Conservation (phyloP, 2,329 filamentous ascomycete species). For the Ceratocystis destructans region DNA sequence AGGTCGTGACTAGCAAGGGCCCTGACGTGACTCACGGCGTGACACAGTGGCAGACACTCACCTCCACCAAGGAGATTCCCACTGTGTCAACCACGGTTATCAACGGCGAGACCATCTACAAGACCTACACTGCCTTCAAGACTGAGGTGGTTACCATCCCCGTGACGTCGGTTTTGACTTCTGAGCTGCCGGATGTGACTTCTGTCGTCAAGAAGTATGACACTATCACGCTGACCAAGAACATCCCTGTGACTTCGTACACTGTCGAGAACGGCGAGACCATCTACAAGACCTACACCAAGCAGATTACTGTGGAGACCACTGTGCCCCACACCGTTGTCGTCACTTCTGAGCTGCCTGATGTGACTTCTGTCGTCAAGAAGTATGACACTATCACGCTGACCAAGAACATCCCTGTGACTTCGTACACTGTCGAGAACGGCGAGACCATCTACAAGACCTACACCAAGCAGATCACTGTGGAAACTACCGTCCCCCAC, state of each 20-base stretch:
- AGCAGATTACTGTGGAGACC: conserved; percentile 6
- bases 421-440: conserved; percentile 1
- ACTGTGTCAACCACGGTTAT: conserved; percentile 8
- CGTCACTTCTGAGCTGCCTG: conserved; percentile 11
- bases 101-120: conserved; percentile 13
- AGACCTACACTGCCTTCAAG: not conserved
- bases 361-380: not conserved
- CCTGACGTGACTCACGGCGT: conserved; percentile 10
- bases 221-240: not conserved
- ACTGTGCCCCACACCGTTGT: not conserved
- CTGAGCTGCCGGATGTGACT: conserved; percentile 5
- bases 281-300: conserved; percentile 10
- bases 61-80: conserved; percentile 7
- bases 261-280: conserved; percentile 13
- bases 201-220: not conserved
- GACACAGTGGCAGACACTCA: conserved; percentile 7
- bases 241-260: not conserved
- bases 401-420: conserved; percentile 4
- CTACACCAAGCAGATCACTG: conserved; percentile 3
- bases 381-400: not conserved
- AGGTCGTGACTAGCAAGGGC: conserved; percentile 8
- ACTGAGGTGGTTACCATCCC: conserved; percentile 11
- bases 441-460: conserved; percentile 15
- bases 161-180: not conserved
- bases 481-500: conserved; percentile 4